Base-by-base conservation (phyloP, 176 grass and related monocot genomes). In the Thalia dealbata region DNA sequence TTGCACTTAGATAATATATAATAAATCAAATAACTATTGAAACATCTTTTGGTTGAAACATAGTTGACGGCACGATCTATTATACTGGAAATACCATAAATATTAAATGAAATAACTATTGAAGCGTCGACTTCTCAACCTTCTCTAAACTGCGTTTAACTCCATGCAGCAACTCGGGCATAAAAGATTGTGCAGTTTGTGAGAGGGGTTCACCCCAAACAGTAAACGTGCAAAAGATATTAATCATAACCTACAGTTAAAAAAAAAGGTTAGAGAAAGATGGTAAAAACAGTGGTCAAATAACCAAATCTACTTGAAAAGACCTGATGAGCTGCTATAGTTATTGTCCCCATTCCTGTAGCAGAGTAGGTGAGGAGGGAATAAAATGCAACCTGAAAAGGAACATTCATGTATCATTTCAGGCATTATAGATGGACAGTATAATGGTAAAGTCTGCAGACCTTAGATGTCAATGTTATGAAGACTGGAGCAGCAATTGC, bases 201-300 rank as follows among this genome's bases (percentile, higher is more conserved):
- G 93, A 97, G 60, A 97, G 89, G 48, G 93, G 93, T 64, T 97
- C 93, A 13, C 93, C 93, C 89, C 89, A 97, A 80, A 97, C 89
- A 76, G 93, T 88, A 78, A 87, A 97, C 89, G 92, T 97, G 76
- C 85, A 92, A 61, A 81, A 86, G 26, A 97, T 75, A 82, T 97
- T 97, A 67, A 97, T 24, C 93, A 97, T 97, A 80, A 97, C 93
- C 93, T 97, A 88, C 81, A 85, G 38, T 61, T 83, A 54, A 62
- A 60, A 69, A 18, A 75, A 66, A 58, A 79, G 64, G 71, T 70
- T 59, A 77, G 18, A 71, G 55, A 59, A 28, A 70, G 62, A 74
- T 3, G 41, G 74, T 63, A 14, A 3, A 26, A 72, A 30, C n/a
- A n/a, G 76, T 71, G 50, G 45, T 8, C 45, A 48, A 48, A 13